A percentile compares a stretch with the other conserved stretches of the same genome.
Conservation (phyloP, 371 early-diverging fungal genomes). For the Umbelopsis sp. region DNA sequence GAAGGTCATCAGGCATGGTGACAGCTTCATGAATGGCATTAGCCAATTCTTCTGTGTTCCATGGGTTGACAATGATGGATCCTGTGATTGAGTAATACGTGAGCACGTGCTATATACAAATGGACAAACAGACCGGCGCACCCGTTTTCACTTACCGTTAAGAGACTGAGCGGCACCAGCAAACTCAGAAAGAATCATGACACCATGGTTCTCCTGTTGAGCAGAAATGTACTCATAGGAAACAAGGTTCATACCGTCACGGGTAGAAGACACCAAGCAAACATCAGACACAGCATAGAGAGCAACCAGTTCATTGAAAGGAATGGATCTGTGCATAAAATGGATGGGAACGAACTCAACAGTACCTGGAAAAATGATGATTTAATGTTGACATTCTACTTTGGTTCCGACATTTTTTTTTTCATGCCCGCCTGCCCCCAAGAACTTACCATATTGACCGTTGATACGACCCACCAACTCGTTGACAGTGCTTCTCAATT, state of each 20-base stretch:
- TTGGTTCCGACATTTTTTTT: too few species aligned
- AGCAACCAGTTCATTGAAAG: slow-evolving; percentile 94
- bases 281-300: slow-evolving; percentile 97
- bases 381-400: neutral
- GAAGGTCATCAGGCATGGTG: slow-evolving; percentile 83
- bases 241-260: slow-evolving; percentile 99
- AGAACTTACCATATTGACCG: slow-evolving; percentile 72
- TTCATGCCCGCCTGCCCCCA: too few species aligned
- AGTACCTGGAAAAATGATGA: slow-evolving; percentile 43
- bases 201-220: slow-evolving; percentile 94
- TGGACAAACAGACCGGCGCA: too few species aligned
- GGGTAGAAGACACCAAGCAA: slow-evolving; percentile 96
- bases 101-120: slow-evolving; percentile 15
- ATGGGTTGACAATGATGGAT: slow-evolving; percentile 97
- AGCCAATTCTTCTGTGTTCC: slow-evolving; percentile 97
- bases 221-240: slow-evolving; percentile 98
- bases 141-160: slow-evolving; percentile 64
- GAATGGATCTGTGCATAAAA: slow-evolving; percentile 96
- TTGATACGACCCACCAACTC: slow-evolving; percentile 97
- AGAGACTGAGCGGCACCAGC: slow-evolving; percentile 99
- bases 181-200: slow-evolving; percentile 97
- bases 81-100: slow-evolving; percentile 35
- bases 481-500: slow-evolving; percentile 89
- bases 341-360: slow-evolving; percentile 98
- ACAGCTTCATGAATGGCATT: slow-evolving; percentile 92